Evolutionary conservation across 768 basidiomycete genomes (phyloP), one percentile per base, ranked within the genome.

Genomic region (Filobasidium floriforme): DNA sequence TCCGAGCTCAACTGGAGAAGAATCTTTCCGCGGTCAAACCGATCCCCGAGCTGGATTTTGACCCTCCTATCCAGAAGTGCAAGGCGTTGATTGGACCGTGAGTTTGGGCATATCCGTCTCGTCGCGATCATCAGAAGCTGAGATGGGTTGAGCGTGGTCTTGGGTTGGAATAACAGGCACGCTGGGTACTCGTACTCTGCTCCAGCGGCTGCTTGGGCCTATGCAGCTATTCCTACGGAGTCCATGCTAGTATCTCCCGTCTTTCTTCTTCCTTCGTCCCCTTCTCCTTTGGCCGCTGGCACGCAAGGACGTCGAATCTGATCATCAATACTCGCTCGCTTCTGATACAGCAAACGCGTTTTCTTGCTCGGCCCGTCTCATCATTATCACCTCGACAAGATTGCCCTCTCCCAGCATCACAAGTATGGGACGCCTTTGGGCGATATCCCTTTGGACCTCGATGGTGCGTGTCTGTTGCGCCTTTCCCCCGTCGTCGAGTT

Each of bases 321-420:
- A 57, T 54, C 43, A 28, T 24, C 11, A n/a, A 15, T n/a, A n/a
- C n/a, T n/a, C n/a, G n/a, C 43, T 37, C 28, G 51, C 46, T n/a
- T 1, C 0, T 29, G 15, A n/a, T 11, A 22, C 71, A 97, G 96
- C 60, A 89, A 89, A 74, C 86, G 90, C 15, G 88, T 99, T 60
- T 93, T 98, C 76, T 84, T 99, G 67, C 85, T 99, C 18, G 96
- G 96, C 0, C 96, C 96, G 1, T 94, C 96, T 0, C 96, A 99
- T 77, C 90, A 96, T 70, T 83, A 88, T 72, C 89, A 92, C 77
- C 81, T 98, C 24, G 82, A 87, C 62, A 88, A 88, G 19, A 96
- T 94, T 73, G 92, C 93, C 1, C 80, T 99, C 19, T 88, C 91
- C 1, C 80, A 76, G n/a, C 93, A 89, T 79, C 80, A 82, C 19